A percentile compares a stretch with the other conserved stretches of the same genome.
phyloP scores from a whole-genome alignment of 352 stramenopile species.

The Phytophthora cactorum region DNA sequence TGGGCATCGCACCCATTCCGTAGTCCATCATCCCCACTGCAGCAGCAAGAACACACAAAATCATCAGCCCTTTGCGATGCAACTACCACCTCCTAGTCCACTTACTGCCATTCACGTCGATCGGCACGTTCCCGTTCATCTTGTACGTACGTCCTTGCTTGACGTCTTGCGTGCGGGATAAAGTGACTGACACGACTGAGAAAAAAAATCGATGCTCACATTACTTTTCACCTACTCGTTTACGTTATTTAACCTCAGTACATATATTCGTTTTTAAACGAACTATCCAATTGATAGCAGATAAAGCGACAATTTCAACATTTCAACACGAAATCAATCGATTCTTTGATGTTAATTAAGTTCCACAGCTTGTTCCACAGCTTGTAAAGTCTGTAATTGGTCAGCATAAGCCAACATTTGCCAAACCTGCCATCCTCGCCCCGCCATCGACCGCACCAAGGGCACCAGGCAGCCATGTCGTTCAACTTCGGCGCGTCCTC shows the following conservation, averaged over 20 bases:
- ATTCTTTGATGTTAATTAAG: too few species aligned
- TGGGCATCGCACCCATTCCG: conserved; percentile 54
- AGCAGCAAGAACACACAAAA: conserved; percentile 13
- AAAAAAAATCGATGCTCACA: conserved; percentile 6
- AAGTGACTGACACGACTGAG: conserved; percentile 5
- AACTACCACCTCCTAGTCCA: neutral
- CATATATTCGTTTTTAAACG: neutral
- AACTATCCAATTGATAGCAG: neutral
- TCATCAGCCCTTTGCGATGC: conserved; percentile 1
- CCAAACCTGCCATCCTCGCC: neutral
- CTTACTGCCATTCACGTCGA: conserved; percentile 31
- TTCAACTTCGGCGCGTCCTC: conserved; percentile 45
- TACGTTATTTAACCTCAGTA: neutral
- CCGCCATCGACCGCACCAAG: conserved; percentile 1
- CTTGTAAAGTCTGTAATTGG: neutral
- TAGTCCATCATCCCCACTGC: conserved; percentile 64
- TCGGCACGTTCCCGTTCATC: conserved; percentile 45
- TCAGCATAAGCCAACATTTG: neutral
- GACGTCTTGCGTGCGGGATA: conserved; percentile 13
- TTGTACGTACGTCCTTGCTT: neutral
- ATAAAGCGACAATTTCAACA: neutral
- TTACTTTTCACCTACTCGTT: neutral
- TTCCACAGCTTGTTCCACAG: neutral
- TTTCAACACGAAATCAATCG: neutral
- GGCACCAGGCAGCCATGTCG: conserved; percentile 30